Percentiles rank a stretch among this genome's conserved stretches.
Evolutionary conservation across 495 filamentous ascomycete species (phyloP).

Genomic region (Elaphomyces granulatus): DNA sequence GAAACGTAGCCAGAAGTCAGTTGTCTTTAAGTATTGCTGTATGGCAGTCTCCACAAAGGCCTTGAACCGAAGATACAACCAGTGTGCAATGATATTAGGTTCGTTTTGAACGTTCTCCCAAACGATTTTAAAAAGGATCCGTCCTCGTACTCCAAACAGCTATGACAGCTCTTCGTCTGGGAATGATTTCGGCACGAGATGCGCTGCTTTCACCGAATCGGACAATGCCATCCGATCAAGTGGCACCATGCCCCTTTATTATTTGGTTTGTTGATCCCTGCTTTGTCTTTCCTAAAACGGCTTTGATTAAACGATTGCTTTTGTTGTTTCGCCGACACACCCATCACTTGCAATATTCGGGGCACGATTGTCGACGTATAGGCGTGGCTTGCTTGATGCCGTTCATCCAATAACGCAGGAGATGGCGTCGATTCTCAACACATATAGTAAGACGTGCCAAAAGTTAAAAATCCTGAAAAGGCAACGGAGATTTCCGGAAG

Average conservation of each 20-base stretch:
- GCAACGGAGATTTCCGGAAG: too few relatives aligned
- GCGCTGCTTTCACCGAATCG: conserved; percentile 8
- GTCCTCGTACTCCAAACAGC: conserved; percentile 11
- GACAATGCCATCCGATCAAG: neutral
- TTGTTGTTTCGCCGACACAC: conserved; percentile 4
- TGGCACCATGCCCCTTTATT: conserved; percentile 5
- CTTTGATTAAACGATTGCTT: conserved; percentile 2
- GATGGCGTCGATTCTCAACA: too few relatives aligned
- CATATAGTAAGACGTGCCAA: too few relatives aligned
- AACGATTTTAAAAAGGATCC: too few relatives aligned
- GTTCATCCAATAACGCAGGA: too few relatives aligned
- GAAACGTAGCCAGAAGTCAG: neutral
- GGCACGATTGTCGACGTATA: conserved; percentile 7
- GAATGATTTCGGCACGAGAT: conserved; percentile 10
- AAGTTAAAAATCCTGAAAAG: too few relatives aligned
- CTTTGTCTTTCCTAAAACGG: conserved; percentile 3
- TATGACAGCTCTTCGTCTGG: conserved; percentile 5
- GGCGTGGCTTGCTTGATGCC: too few relatives aligned
- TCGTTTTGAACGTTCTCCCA: conserved; percentile 1
- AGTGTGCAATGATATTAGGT: conserved; percentile 1
- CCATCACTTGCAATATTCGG: conserved; percentile 11
- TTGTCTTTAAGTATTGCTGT: neutral
- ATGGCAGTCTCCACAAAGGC: too few relatives aligned
- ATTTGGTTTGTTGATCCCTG: neutral
- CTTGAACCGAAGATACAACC: too few relatives aligned